phyloP scores from a whole-genome alignment of 768 basidiomycete species.

The Naganishia antarctica region DNA sequence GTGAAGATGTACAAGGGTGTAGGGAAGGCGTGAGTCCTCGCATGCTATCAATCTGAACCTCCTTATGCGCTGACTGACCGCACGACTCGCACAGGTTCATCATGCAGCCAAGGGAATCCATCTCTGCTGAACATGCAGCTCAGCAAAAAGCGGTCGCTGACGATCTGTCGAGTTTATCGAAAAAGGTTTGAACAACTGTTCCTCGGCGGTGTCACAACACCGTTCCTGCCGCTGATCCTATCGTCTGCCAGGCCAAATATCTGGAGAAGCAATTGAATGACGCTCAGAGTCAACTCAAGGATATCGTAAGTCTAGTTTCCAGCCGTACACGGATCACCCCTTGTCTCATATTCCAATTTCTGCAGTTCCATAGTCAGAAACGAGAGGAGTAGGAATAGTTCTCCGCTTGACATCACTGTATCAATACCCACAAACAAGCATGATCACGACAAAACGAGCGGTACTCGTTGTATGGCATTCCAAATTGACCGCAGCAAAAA shows the following conservation, averaged over 20 bases:
- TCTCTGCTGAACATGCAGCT: conserved; percentile 68
- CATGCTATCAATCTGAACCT: too few species aligned
- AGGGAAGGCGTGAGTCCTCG: conserved; percentile 74
- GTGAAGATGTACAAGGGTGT: conserved; percentile 89
- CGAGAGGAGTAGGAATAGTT: conserved; percentile 28
- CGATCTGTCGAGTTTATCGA: conserved; percentile 72
- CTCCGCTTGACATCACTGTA: conserved; percentile 2
- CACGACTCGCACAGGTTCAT: conserved; percentile 65
- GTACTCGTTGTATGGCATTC: conserved; percentile 15
- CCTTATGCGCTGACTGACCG: neutral
- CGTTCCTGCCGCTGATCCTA: neutral
- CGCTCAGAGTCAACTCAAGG: conserved; percentile 73
- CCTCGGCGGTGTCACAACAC: too few species aligned
- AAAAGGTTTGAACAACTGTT: conserved; percentile 66
- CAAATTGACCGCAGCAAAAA: neutral
- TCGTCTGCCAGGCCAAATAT: conserved; percentile 65
- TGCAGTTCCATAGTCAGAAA: conserved; percentile 45
- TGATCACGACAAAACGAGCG: neutral
- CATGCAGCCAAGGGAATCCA: conserved; percentile 70
- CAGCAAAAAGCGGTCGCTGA: conserved; percentile 80
- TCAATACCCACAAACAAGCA: neutral
- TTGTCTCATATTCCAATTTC: neutral
- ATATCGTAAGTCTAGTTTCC: conserved; percentile 40
- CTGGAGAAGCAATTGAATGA: conserved; percentile 90
- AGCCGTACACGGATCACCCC: neutral